Percentiles rank a stretch among this genome's conserved stretches.
Conservation (phyloP, 352 stramenopile species). For the Phytophthora rubi region DNA sequence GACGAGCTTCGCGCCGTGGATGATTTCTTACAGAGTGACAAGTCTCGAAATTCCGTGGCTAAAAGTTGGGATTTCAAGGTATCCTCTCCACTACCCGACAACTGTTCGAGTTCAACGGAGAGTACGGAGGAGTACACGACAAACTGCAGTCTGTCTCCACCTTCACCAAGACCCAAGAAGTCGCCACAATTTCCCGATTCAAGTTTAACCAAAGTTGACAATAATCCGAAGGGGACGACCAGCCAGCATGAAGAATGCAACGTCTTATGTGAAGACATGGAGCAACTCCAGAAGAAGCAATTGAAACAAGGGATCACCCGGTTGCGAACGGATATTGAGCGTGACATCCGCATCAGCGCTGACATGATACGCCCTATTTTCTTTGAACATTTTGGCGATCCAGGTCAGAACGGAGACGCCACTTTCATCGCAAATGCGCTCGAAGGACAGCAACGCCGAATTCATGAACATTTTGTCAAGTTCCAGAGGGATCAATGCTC, state of each 20-base stretch:
- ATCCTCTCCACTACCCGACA: neutral
- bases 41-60: neutral
- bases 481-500: slow-evolving; percentile 16
- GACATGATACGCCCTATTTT: slow-evolving; percentile 16
- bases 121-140: neutral
- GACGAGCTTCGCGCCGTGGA: slow-evolving; percentile 26
- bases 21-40: neutral
- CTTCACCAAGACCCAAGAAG: neutral
- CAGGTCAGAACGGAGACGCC: slow-evolving; percentile 14
- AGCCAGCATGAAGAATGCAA: slow-evolving; percentile 15
- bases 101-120: slow-evolving; percentile 3
- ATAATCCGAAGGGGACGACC: neutral
- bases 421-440: slow-evolving; percentile 25
- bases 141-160: neutral
- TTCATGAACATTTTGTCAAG: slow-evolving; percentile 10
- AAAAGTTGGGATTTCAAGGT: neutral
- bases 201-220: neutral
- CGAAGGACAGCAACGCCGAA: slow-evolving; percentile 18
- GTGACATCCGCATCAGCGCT: slow-evolving; percentile 10
- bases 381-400: slow-evolving; percentile 20
- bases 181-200: neutral
- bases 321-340: slow-evolving; percentile 23
- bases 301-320: slow-evolving; percentile 16
- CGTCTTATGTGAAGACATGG: slow-evolving; percentile 6
- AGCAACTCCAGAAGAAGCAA: slow-evolving; percentile 22